Conservation (phyloP, 805 yeast genomes). For the Saccharomycopsis babjevae region DNA sequence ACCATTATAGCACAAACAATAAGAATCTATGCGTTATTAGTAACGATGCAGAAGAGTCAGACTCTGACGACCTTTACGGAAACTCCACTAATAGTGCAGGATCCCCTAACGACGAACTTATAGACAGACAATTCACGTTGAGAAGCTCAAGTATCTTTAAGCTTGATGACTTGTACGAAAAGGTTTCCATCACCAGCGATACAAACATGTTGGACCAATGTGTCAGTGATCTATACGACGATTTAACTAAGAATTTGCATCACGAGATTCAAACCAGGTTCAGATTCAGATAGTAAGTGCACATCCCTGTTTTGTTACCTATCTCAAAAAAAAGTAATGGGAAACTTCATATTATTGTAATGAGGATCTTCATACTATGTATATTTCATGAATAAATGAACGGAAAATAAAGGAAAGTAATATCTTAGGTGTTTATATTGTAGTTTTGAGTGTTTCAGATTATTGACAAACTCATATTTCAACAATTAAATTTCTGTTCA, state of each 20-base stretch:
- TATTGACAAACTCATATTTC: too few relatives aligned
- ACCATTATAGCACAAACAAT: neutral
- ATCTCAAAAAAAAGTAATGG: neutral
- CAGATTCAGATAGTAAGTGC: neutral
- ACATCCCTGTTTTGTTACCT: neutral
- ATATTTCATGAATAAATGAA: too few relatives aligned
- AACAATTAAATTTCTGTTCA: too few relatives aligned
- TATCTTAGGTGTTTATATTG: too few relatives aligned
- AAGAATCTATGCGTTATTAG: neutral
- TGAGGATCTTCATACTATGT: too few relatives aligned
- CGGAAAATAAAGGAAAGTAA: too few relatives aligned
- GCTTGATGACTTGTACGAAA: conserved; percentile 12
- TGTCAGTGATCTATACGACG: conserved; percentile 14
- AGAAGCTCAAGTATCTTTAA: conserved; percentile 12
- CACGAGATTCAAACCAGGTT: conserved; percentile 12
- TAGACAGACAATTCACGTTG: conserved; percentile 17
- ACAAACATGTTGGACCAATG: conserved; percentile 11
- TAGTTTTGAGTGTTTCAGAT: too few relatives aligned
- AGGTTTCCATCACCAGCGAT: conserved; percentile 13
- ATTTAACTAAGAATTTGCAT: conserved; percentile 11
- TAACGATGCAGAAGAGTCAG: neutral
- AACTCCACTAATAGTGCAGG: neutral
- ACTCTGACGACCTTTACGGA: neutral
- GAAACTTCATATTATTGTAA: too few relatives aligned
- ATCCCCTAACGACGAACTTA: neutral